Base-by-base conservation (phyloP, 257 asterid genomes). In the Penstemon newberryi region DNA sequence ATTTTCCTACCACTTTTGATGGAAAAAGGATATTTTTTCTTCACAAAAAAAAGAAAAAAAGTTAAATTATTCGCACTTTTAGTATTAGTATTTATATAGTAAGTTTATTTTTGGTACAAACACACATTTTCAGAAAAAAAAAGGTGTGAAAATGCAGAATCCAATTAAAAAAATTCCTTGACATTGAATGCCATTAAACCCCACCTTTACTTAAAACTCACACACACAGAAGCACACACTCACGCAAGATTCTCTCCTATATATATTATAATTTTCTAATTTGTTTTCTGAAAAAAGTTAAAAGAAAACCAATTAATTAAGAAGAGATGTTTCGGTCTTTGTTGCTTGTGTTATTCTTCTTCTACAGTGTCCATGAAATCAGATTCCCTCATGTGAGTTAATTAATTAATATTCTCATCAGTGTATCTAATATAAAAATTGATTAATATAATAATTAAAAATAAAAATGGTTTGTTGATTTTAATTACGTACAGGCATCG, bases 321-420 rank as follows among this genome's bases (percentile, higher is more conserved):
- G 47, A 38, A 75, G 77, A 85, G 79, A 86, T 87, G 94, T 64
- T 80, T 44, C 72, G 78, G 75, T 55, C 68, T 52, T 4, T 81
- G 65, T 66, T 75, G 69, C 56, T 86, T 66, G 73, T 77, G 69
- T 52, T 80, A 51, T 67, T 82, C 64, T 42, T 68, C 59, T 56
- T 25, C 3, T 25, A 67, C 10, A 53, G 25, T 66, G 43, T 67
- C 72, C 75, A 43, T 40, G 71, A 43, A 60, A 65, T 70, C 51
- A 69, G 55, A 77, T 15, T 62, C 55, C 42, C 70, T 47, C 72
- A 63, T 25, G 94, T 84, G 69, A 79, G 94, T 78, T 51, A 11
- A 61, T 37, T 15, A 15, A 15, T 15, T 15, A 15, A 15, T 15
- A 15, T 18, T 65, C 49, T n/a, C 25, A 0, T 13, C 3, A 1